Conservation (phyloP, 106 monocot species). For the Dioscorea alata region DNA sequence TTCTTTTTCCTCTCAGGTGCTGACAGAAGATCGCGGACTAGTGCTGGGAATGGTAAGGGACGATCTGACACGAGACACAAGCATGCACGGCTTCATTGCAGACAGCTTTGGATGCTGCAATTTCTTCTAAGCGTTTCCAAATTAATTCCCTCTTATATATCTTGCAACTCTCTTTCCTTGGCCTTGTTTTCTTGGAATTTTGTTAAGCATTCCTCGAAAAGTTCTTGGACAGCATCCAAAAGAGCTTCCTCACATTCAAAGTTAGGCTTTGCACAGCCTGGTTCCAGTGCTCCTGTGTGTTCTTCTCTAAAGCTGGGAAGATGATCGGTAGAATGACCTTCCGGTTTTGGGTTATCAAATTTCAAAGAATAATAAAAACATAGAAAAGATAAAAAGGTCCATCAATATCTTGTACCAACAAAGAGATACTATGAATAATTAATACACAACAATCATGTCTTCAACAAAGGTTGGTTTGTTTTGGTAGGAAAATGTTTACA, state of each 20-base stretch:
- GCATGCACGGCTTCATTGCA: constrained; percentile 20
- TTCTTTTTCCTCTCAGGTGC: too few relatives aligned
- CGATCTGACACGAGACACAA: constrained; percentile 1
- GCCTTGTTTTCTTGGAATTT: constrained; percentile 7
- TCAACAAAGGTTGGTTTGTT: too few relatives aligned
- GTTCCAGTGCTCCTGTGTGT: too few relatives aligned
- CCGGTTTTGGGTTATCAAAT: too few relatives aligned
- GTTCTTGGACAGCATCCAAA: constrained; percentile 21
- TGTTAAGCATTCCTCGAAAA: constrained; percentile 18
- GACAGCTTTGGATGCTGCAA: constrained; percentile 19
- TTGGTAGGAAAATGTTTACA: too few relatives aligned
- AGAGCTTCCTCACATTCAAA: constrained; percentile 24
- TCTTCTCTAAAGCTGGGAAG: too few relatives aligned
- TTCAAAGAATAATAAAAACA: too few relatives aligned
- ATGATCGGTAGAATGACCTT: too few relatives aligned
- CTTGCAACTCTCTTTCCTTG: constrained; percentile 7
- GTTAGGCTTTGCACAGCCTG: constrained; percentile 34
- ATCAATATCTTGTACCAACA: too few relatives aligned
- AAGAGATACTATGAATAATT: too few relatives aligned
- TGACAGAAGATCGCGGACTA: constrained; percentile 1
- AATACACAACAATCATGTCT: too few relatives aligned
- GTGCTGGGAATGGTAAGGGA: constrained; percentile 4
- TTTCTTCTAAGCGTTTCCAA: constrained; percentile 34
- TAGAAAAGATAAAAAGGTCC: too few relatives aligned
- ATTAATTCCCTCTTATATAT: constrained; percentile 13